Conservation (phyloP, 2,329 filamentous ascomycete species). For the Davidsoniella australis region DNA sequence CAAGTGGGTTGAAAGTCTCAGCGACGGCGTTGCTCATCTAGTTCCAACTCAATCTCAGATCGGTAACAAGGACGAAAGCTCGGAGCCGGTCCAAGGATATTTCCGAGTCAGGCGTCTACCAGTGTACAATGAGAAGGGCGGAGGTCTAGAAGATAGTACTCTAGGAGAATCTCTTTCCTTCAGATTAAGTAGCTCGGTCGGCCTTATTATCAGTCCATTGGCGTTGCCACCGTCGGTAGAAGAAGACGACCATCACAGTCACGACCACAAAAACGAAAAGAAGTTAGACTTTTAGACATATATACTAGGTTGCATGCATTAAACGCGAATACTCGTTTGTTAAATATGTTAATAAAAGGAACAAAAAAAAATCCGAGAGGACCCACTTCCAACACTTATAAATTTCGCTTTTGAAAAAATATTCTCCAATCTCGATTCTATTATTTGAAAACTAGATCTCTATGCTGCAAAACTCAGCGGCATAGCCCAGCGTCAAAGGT, state of each 20-base stretch:
- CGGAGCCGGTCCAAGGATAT: constrained; percentile 44
- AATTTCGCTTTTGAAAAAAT: too few species aligned
- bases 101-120: constrained; percentile 70
- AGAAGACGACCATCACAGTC: not conserved
- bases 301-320: not conserved
- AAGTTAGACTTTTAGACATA: constrained; percentile 22
- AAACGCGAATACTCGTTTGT: too few species aligned
- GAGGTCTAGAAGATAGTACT: constrained; percentile 50
- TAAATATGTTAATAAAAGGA: too few species aligned
- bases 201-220: constrained; percentile 74
- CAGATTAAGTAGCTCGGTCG: constrained; percentile 61
- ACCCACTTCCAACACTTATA: too few species aligned
- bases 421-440: too few species aligned
- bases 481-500: too few species aligned
- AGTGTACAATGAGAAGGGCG: constrained; percentile 74
- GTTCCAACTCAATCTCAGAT: constrained; percentile 10
- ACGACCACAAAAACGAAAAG: constrained; percentile 19
- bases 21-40: constrained; percentile 75
- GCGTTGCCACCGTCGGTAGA: constrained; percentile 58
- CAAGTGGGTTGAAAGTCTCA: constrained; percentile 71
- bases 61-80: constrained; percentile 5
- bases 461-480: too few species aligned
- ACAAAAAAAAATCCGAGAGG: not conserved
- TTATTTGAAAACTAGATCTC: too few species aligned
- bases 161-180: constrained; percentile 80